phyloP scores from a whole-genome alignment of 495 filamentous ascomycete genomes.

The Daldinia childiae region DNA sequence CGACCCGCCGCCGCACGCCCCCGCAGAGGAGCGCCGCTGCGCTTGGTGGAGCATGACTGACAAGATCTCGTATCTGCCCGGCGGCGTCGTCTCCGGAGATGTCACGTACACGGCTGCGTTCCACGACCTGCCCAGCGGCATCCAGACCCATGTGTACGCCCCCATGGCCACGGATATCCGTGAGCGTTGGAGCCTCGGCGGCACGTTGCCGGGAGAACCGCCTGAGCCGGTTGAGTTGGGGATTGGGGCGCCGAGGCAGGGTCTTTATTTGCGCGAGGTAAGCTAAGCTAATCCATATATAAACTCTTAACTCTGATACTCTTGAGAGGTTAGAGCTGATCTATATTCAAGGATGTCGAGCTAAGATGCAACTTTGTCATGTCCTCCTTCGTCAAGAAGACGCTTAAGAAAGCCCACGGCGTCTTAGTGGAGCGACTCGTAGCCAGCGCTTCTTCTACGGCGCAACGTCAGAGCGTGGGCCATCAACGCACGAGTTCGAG shows the following conservation, averaged over 20 bases:
- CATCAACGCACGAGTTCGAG: conserved; percentile 24
- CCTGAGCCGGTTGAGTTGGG: conserved; percentile 67
- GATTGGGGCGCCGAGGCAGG: conserved; percentile 65
- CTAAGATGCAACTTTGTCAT: conserved; percentile 80
- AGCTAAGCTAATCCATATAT: not conserved
- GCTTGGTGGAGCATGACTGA: conserved; percentile 79
- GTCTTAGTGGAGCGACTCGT: conserved; percentile 72
- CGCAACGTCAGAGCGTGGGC: not conserved
- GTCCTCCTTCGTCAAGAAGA: conserved; percentile 76
- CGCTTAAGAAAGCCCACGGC: conserved; percentile 73
- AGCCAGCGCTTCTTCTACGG: conserved; percentile 18
- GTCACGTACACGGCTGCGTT: conserved; percentile 80
- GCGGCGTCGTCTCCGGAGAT: conserved; percentile 68
- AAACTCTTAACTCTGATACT: too few species aligned
- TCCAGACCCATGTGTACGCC: conserved; percentile 80
- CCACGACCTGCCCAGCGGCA: conserved; percentile 70
- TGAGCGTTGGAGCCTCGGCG: conserved; percentile 72
- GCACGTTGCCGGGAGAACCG: conserved; percentile 70
- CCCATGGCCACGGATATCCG: conserved; percentile 72
- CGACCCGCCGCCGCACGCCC: conserved; percentile 67
- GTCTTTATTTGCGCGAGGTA: conserved; percentile 74
- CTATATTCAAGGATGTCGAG: conserved; percentile 64
- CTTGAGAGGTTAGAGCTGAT: not conserved
- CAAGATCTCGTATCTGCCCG: conserved; percentile 76
- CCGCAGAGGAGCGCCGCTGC: conserved; percentile 71